Conservation (phyloP, 768 basidiomycete species). For the Mrakia gelida region DNA sequence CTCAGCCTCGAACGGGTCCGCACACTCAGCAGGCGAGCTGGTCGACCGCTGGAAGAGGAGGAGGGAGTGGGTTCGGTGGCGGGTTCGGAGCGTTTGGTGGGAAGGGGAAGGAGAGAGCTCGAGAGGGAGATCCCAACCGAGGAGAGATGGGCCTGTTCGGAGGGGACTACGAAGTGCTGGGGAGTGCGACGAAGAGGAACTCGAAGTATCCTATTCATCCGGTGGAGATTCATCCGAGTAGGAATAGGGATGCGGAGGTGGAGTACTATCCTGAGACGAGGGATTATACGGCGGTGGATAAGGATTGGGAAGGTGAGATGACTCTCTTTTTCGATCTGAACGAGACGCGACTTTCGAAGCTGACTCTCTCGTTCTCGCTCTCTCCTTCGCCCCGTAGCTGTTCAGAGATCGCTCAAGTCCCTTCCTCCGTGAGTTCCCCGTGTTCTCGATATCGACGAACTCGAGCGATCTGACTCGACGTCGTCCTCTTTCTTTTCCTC, state of each 20-base stretch:
- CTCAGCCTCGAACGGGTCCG: background rate
- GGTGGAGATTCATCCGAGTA: background rate
- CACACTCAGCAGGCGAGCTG: conserved; percentile 4
- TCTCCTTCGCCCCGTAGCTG: background rate
- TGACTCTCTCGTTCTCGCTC: background rate
- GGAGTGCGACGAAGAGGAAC: background rate
- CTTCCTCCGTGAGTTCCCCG: background rate
- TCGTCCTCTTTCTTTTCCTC: background rate
- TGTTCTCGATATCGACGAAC: background rate
- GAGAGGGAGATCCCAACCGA: background rate
- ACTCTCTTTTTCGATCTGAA: background rate
- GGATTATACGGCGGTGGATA: background rate
- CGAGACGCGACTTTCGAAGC: background rate
- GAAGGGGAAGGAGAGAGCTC: conserved; percentile 6
- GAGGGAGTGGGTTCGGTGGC: background rate
- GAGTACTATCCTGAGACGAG: background rate
- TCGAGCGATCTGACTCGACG: background rate
- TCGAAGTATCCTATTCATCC: background rate
- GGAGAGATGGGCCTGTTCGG: background rate
- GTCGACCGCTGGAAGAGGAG: conserved; percentile 6
- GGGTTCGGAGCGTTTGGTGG: background rate
- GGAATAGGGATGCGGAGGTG: background rate
- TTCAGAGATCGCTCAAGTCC: background rate
- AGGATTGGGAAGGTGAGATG: background rate
- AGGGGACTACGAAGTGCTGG: background rate